Conservation (phyloP, 2,329 filamentous ascomycete genomes). For the Aurifilum marmelostoma region DNA sequence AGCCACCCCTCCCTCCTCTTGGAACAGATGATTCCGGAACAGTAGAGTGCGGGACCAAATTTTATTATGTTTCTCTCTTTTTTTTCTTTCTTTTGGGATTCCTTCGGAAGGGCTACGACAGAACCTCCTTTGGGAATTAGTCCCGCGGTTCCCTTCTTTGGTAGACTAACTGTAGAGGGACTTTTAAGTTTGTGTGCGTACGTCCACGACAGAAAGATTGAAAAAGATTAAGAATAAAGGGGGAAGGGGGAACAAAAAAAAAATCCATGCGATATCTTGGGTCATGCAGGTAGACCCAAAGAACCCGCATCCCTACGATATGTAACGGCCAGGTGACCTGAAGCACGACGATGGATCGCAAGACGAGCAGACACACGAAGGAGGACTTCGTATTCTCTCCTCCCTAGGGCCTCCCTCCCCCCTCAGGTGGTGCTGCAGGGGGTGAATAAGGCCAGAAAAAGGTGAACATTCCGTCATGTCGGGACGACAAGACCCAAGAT, state of each 20-base stretch:
- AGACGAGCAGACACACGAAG: neutral
- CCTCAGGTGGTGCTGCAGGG: neutral
- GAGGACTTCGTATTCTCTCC: constrained; percentile 1
- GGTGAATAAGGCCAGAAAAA: neutral
- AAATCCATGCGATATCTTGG: too few relatives aligned
- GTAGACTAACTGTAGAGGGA: too few relatives aligned
- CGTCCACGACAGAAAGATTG: too few relatives aligned
- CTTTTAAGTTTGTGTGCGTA: too few relatives aligned
- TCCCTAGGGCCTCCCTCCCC: neutral
- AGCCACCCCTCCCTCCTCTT: neutral
- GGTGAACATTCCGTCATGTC: neutral
- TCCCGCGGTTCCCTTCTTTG: too few relatives aligned
- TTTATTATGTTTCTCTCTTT: neutral
- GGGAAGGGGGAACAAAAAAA: neutral
- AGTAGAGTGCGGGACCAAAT: neutral
- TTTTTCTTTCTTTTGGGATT: neutral
- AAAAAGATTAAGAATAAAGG: neutral
- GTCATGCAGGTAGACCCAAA: neutral
- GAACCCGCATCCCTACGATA: neutral
- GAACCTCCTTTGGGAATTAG: neutral
- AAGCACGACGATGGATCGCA: neutral
- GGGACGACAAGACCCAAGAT: neutral
- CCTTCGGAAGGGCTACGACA: neutral
- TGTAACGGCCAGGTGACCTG: neutral
- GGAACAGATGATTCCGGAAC: neutral